Base-by-base conservation (phyloP, 305 asterid species). In the Fraxinus latifolia region DNA sequence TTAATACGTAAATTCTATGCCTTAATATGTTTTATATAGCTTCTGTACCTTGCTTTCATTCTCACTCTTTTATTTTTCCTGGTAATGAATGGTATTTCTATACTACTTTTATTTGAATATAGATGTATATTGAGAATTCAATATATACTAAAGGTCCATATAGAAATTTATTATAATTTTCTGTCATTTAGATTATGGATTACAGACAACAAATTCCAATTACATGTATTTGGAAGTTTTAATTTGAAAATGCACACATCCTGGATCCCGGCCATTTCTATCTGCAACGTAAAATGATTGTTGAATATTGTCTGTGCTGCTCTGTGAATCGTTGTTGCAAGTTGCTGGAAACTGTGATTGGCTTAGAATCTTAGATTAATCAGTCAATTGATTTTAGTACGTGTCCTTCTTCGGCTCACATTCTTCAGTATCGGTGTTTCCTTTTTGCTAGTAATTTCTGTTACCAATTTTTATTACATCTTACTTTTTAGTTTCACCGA, bases 291-390 rank as follows among this genome's bases (percentile, higher is more conserved):
- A 9, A 23, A 65, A 23, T 27, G 73, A 65, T 65, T 65, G 36
- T 33, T 65, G 36, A 65, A 11, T 65, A 25, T 65, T 9, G 32
- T 65, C 42, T 39, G 1, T 79, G 0, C 0, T 75, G 80, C 78
- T 29, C 34, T 65, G 53, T 50, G 80, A 65, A 53, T 72, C 67
- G 27, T 32, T 62, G 17, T 72, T 60, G 1, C 11, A 29, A 8
- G 84, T 76, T 14, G 15, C 42, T 74, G 77, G 77, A 62, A 36
- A 55, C 76, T 65, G 42, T n/a, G 83, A 12, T 79, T 67, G 67
- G 44, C 77, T 36, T 25, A 72, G 7, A 91, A 74, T 50, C 32
- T 37, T 78, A 29, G 31, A 60, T 81, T 76, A 15, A 31, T 32
- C 47, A 33, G 74, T 58, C 36, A 93, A 60, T 4, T n/a, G 33